Evolutionary conservation across 257 asterid species (phyloP), one percentile per base, ranked within the genome.

Genomic region (Paulownia fortunei): DNA sequence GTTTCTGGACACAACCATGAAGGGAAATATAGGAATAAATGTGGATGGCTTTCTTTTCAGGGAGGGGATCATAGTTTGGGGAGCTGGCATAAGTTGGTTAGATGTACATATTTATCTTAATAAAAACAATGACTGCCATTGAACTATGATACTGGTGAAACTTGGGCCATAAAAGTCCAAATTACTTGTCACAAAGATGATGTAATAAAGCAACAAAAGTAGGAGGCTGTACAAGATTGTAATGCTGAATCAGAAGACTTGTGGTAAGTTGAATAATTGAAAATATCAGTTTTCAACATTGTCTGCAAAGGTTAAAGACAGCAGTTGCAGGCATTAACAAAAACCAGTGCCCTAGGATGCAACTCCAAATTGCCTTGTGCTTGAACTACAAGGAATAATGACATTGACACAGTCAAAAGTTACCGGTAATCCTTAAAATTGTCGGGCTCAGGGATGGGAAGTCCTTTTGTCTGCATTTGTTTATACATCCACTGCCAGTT

Each of bases 401-500:
- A 13, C 61, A 15, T 16, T 4, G 10, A 49, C 56, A 56, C 63
- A 56, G 63, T 56, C 34, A 11, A 56, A n/a, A 39, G 18, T 56
- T 24, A 56, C 34, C 18, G 2, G 18, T 21, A 27, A 0, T 24
- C 32, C 16, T 8, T 10, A 21, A 72, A 73, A 69, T 68, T 60
- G 78, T 54, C 47, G 73, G 80, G 65, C 51, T 69, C 74, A 0
- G 97, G 92, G 9, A 83, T 39, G 5, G 87, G 84, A 72, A 92
- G 90, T 32, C 92, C 94, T 55, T 87, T 83, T 1, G 83, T 65
- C 82, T 87, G 92, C 96, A 96, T 76, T 79, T 93, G 97, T 76
- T 87, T 86, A 72, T 88, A 89, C 99, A 96, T 96, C 99, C 98
- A 96, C 44, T 89, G 96, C 99, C 97, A 93, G 80, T 90, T 96